Conservation (phyloP, 2,329 filamentous ascomycete genomes). For the Daldinia sp. region DNA sequence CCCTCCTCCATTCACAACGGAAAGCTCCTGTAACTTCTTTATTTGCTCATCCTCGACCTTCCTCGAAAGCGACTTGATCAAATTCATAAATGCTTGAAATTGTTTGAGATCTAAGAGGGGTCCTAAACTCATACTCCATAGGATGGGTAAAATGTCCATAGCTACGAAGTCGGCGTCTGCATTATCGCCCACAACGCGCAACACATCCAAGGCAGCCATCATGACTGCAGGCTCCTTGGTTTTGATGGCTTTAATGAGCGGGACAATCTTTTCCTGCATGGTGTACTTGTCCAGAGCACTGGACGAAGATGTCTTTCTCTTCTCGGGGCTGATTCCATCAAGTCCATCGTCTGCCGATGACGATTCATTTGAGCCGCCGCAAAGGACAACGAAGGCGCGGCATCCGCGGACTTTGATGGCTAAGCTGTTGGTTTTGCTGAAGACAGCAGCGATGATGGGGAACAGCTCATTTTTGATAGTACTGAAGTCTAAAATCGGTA, state of each 20-base stretch:
- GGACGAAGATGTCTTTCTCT: constrained; percentile 72
- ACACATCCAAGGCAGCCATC: constrained; percentile 89
- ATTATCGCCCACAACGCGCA: constrained; percentile 82
- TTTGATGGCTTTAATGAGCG: constrained; percentile 90
- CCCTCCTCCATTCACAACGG: constrained; percentile 64
- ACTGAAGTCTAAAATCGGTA: constrained; percentile 92
- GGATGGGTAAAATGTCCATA: constrained; percentile 86
- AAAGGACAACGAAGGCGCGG: constrained; percentile 90
- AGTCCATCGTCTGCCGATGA: constrained; percentile 75
- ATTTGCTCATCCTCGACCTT: constrained; percentile 90
- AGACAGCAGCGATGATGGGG: constrained; percentile 88
- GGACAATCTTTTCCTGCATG: constrained; percentile 96
- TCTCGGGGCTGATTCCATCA: constrained; percentile 72
- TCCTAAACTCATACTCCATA: constrained; percentile 93
- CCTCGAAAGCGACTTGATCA: constrained; percentile 83
- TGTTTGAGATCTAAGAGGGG: constrained; percentile 88
- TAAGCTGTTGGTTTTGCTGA: constrained; percentile 91
- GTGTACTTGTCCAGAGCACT: constrained; percentile 96
- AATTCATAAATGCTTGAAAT: constrained; percentile 89
- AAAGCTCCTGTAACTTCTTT: constrained; percentile 87
- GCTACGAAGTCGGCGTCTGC: constrained; percentile 93
- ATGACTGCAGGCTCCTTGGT: constrained; percentile 98
- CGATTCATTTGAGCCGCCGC: constrained; percentile 75
- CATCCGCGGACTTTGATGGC: constrained; percentile 94
- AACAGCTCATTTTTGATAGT: constrained; percentile 98